Evolutionary conservation across 345 rosid genomes (phyloP), one percentile per base, ranked within the genome.

Genomic region (Salix arbutifolia): DNA sequence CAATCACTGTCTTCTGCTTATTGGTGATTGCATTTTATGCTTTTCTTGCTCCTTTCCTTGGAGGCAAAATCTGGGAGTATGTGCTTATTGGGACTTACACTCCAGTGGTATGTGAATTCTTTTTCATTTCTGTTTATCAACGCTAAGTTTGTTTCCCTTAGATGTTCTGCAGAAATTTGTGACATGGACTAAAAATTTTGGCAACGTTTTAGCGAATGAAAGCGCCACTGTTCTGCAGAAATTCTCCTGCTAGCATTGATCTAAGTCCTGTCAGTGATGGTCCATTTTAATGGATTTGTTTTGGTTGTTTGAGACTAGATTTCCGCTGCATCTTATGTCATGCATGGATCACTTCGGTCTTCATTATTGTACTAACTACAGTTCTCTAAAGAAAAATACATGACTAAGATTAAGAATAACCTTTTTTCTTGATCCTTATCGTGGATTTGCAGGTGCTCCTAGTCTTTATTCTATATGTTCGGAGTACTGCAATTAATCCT

Each of bases 401-500:
- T 56, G 28, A n/a, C 14, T 23, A 58, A 58, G 26, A 58, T 18
- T 66, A 18, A 17, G 13, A 71, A 19, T 60, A 4, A 35, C 69
- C 65, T 28, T 71, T 44, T 56, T 23, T 33, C 25, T 11, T 35
- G 46, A 38, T 77, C 82, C 40, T 50, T 77, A 28, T 14, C 4
- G 21, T 73, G 82, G 78, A 21, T 56, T 74, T 88, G 82, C 92
- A 96, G 98, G 99, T 89, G 40, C 88, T 96, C 69, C 85, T 91
- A 65, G 99, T 93, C 70, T 96, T 96, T 67, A 82, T 96, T 81
- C 92, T 96, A 14, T 96, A 96, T 88, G 97, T 92, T 77, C 94
- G 98, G 21, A 92, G 96, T 85, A 96, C 99, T 78, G 99, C 98
- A 52, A 93, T 96, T 67, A 96, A 96, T 84, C 99, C 98, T 52